Percentiles rank a stretch among this genome's conserved stretches.
Conservation (phyloP, 2,329 filamentous ascomycete genomes). For the Catunica adiposa region DNA sequence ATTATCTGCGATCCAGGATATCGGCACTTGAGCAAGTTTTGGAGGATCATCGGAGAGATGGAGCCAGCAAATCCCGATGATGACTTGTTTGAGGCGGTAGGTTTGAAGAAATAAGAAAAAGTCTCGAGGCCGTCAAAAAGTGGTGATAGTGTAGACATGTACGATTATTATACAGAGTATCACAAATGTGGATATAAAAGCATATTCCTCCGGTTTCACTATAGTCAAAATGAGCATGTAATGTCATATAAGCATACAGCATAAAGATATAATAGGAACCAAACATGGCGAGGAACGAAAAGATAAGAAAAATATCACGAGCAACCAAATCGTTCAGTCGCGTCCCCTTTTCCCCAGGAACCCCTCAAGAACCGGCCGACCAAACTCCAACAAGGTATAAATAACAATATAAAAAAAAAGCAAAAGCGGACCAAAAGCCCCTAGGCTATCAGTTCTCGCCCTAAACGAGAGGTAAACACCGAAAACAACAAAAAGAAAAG, state of each 20-base stretch:
- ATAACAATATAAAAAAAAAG: background rate
- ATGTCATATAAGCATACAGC: slow-evolving; percentile 26
- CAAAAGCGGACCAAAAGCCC: too few relatives aligned
- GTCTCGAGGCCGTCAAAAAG: background rate
- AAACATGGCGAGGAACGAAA: background rate
- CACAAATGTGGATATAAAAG: too few relatives aligned
- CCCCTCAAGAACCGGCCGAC: slow-evolving; percentile 10
- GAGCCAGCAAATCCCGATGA: slow-evolving; percentile 45
- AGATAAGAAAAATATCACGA: background rate
- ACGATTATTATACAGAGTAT: background rate
- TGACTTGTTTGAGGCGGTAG: slow-evolving; percentile 35
- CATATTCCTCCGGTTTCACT: background rate
- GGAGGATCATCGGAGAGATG: slow-evolving; percentile 54
- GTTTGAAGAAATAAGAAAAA: slow-evolving; percentile 21
- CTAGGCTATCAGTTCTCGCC: too few relatives aligned
- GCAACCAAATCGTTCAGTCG: slow-evolving; percentile 8
- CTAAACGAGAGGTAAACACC: too few relatives aligned
- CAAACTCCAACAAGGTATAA: slow-evolving; percentile 3
- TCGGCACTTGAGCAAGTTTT: slow-evolving; percentile 71
- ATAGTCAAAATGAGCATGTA: slow-evolving; percentile 26
- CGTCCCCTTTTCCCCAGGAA: slow-evolving; percentile 4
- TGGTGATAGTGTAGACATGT: background rate
- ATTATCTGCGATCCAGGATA: slow-evolving; percentile 75
- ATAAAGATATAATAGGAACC: background rate
- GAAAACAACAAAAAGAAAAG: too few relatives aligned